Conservation (phyloP, 495 filamentous ascomycete genomes). For the Coniosporium apollinis region DNA sequence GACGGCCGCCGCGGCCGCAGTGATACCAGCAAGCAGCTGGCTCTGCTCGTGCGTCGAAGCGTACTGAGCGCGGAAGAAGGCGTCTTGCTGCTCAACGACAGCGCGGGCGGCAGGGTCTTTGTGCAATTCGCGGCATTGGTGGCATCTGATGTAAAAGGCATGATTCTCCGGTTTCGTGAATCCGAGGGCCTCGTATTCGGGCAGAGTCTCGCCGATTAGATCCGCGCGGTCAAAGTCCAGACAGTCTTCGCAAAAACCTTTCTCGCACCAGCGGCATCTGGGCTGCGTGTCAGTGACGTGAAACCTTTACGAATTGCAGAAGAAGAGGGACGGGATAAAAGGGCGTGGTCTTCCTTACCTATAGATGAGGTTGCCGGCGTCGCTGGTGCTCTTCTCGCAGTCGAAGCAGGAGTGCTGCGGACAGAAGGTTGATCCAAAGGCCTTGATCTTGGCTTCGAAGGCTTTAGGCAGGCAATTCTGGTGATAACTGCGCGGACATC, state of each 20-base stretch:
- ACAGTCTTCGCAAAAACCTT: constrained; percentile 46
- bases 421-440: constrained; percentile 32
- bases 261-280: constrained; percentile 36
- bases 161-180: constrained; percentile 23
- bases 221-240: constrained; percentile 35
- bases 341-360: constrained; percentile 8
- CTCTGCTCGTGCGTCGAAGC: too few relatives aligned
- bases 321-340: too few relatives aligned
- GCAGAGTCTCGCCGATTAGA: constrained; percentile 34
- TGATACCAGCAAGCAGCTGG: too few relatives aligned
- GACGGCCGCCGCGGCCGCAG: too few relatives aligned
- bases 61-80: constrained; percentile 14
- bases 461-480: constrained; percentile 29
- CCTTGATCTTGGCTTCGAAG: constrained; percentile 21
- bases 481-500: constrained; percentile 44
- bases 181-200: constrained; percentile 33
- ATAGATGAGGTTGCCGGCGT: constrained; percentile 44
- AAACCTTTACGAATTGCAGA: too few relatives aligned
- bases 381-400: constrained; percentile 35
- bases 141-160: constrained; percentile 37
- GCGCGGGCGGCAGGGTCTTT: constrained; percentile 14
- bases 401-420: constrained; percentile 40
- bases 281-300: neutral
- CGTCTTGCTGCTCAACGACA: constrained; percentile 16
- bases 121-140: constrained; percentile 25